Evolutionary conservation across 345 rosid species (phyloP).

Genomic region (Raphanus sativus): DNA sequence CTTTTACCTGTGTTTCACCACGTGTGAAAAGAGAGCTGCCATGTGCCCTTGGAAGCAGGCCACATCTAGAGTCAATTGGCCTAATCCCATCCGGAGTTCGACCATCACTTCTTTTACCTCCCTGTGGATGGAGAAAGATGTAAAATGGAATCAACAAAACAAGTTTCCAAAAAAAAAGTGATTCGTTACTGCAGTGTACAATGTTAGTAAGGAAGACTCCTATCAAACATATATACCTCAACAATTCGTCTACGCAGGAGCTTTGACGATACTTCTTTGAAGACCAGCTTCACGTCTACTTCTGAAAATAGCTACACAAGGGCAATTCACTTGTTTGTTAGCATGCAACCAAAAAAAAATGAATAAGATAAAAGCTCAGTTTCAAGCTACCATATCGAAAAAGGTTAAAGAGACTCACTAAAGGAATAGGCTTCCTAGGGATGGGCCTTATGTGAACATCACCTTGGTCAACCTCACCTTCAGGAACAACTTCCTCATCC

Average conservation of each 20-base stretch:
- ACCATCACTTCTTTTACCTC: constrained; percentile 97
- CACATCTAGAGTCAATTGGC: constrained; percentile 82
- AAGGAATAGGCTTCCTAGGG: constrained; percentile 62
- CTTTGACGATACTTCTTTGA: constrained; percentile 90
- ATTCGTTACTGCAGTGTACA: constrained; percentile 6
- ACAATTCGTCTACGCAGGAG: constrained; percentile 85
- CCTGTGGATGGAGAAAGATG: constrained; percentile 44
- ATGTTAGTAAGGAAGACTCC: neutral
- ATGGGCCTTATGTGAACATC: constrained; percentile 92
- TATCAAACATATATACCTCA: constrained; percentile 55
- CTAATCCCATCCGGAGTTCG: constrained; percentile 74
- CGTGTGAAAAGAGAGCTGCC: no score
- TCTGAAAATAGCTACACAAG: constrained; percentile 65
- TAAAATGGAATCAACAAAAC: neutral
- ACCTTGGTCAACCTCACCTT: constrained; percentile 99
- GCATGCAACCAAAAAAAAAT: neutral
- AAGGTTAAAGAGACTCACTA: constrained; percentile 49
- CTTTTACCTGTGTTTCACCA: no score
- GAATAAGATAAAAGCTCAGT: neutral
- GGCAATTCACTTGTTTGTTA: constrained; percentile 31
- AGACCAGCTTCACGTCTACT: constrained; percentile 97
- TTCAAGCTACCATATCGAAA: constrained; percentile 26
- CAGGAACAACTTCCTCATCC: constrained; percentile 95
- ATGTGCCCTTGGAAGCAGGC: constrained; percentile 94
- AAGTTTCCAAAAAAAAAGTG: no score